phyloP scores from a whole-genome alignment of 441 rosid species.

The Gossypium trilobum region DNA sequence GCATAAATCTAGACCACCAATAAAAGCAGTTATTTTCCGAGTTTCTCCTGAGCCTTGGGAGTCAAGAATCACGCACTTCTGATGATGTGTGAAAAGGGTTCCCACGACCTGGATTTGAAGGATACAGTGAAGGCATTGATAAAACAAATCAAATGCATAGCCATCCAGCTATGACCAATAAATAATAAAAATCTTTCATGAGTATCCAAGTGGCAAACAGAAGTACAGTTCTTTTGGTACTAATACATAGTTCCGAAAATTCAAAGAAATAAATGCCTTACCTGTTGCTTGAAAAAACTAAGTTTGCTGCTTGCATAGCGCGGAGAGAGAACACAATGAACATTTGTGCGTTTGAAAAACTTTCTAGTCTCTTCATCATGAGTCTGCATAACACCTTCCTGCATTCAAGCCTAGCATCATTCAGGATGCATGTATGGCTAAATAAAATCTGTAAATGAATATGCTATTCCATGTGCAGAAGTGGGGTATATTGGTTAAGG shows the following conservation, averaged over 20 bases:
- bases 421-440: not conserved
- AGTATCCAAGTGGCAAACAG: not conserved
- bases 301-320: conserved; percentile 68
- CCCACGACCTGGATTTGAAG: conserved; percentile 65
- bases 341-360: conserved; percentile 49
- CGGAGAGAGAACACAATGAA: conserved; percentile 63
- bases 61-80: conserved; percentile 67
- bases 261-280: conserved; percentile 19
- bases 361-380: conserved; percentile 75
- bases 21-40: conserved; percentile 62
- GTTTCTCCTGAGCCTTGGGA: conserved; percentile 48
- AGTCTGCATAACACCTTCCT: conserved; percentile 84
- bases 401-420: conserved; percentile 13
- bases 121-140: conserved; percentile 16
- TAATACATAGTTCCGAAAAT: not conserved
- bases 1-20: conserved; percentile 71
- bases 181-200: not conserved
- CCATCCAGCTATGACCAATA: not conserved
- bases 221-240: not conserved
- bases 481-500: not conserved
- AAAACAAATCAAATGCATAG: conserved; percentile 5
- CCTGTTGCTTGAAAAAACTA: conserved; percentile 68
- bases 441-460: not conserved
- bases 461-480: not conserved
- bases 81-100: conserved; percentile 73